Percentiles rank a stretch among this genome's conserved stretches.
Evolutionary conservation across 257 asterid species (phyloP).

Genomic region (Ajuga chamaepitys): DNA sequence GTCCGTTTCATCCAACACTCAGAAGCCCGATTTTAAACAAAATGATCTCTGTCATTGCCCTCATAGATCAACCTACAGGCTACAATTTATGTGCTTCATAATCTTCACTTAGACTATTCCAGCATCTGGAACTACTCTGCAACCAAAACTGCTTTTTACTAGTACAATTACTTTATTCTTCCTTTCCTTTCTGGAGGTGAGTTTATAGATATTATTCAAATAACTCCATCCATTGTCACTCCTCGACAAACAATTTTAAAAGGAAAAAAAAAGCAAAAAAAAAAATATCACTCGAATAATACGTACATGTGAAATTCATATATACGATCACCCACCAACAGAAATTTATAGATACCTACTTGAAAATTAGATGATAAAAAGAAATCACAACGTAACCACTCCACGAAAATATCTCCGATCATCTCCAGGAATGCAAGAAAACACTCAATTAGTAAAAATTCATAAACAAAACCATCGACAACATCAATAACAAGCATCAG

Average conservation of each 20-base stretch:
- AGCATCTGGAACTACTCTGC: background rate
- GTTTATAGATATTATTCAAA: background rate
- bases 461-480: background rate
- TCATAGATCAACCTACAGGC: background rate
- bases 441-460: background rate
- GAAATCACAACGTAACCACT: background rate
- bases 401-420: background rate
- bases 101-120: background rate
- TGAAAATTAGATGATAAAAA: background rate
- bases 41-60: background rate
- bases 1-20: background rate
- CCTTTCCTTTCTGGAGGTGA: background rate
- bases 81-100: background rate
- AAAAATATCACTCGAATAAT: background rate
- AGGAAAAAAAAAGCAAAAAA: background rate
- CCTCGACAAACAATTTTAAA: background rate
- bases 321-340: background rate
- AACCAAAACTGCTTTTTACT: background rate
- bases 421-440: background rate
- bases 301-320: background rate
- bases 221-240: background rate
- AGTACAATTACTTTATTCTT: conserved; percentile 3
- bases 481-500: background rate
- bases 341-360: background rate
- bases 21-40: background rate